phyloP scores from a whole-genome alignment of 768 basidiomycete genomes.

The Neoboletus magnificus region DNA sequence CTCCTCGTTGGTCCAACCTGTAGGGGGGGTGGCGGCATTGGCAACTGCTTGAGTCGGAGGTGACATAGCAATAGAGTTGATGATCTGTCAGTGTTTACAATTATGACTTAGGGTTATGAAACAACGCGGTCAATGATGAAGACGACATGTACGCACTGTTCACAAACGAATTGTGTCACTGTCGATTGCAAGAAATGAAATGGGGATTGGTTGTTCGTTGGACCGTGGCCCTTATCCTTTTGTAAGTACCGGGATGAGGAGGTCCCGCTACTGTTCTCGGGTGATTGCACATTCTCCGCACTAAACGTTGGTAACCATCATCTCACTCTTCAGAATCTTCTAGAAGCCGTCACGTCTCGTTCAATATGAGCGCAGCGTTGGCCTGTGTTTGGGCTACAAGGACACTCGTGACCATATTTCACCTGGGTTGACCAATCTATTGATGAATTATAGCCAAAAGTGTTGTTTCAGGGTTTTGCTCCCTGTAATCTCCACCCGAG shows the following conservation, averaged over 20 bases:
- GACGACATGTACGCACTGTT: not conserved
- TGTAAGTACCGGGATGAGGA: not conserved
- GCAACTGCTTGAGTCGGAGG: not conserved
- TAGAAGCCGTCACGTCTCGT: not conserved
- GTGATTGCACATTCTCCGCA: not conserved
- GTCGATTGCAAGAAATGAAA: not conserved
- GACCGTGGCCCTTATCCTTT: not conserved
- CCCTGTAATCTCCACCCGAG: not conserved
- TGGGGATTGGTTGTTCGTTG: too few relatives aligned
- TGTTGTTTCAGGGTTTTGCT: too few relatives aligned
- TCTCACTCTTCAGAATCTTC: not conserved
- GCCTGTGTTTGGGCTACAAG: not conserved
- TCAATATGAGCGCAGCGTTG: not conserved
- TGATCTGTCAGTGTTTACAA: not conserved
- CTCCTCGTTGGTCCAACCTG: constrained; percentile 1
- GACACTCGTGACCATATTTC: not conserved
- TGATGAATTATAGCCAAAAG: too few relatives aligned
- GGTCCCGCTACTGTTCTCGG: not conserved
- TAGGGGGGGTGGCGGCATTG: not conserved
- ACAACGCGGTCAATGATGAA: not conserved
- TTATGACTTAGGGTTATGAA: too few relatives aligned
- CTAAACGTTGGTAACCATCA: not conserved
- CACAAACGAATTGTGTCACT: not conserved
- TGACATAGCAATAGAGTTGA: not conserved
- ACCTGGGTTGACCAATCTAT: too few relatives aligned